These are phyloP conservation scores for Arthrobotrys sinensis DNA, from an alignment of 2,329 filamentous ascomycete species.

Conservation along the genomic window DNA sequence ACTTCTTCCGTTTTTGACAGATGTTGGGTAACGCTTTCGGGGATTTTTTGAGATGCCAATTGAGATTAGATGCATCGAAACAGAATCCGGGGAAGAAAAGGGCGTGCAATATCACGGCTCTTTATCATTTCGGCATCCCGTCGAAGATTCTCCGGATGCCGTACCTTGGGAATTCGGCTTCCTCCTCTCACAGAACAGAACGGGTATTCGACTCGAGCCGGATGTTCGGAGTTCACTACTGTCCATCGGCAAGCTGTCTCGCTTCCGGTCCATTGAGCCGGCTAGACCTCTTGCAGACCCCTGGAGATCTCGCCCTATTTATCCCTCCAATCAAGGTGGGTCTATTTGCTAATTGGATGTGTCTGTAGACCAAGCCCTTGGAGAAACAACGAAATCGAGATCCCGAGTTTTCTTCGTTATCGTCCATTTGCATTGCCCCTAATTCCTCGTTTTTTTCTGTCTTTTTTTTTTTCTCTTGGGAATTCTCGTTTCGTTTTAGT, in stretches of 20 bases:
- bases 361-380: constrained; percentile 2
- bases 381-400: constrained; percentile 20
- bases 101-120: constrained; percentile 9
- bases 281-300: constrained; percentile 32
- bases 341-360: constrained; percentile 39
- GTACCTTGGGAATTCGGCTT: constrained; percentile 8
- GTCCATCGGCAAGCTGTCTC: constrained; percentile 43
- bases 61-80: constrained; percentile 1
- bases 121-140: constrained; percentile 29
- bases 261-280: constrained; percentile 45
- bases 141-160: constrained; percentile 22
- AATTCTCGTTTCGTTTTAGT: constrained; percentile 4
- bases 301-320: constrained; percentile 56
- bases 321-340: constrained; percentile 59
- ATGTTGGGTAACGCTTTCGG: constrained; percentile 20
- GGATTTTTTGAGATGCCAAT: constrained; percentile 7
- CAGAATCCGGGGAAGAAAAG: constrained; percentile 15
- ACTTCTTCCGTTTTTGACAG: constrained; percentile 26
- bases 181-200: not conserved
- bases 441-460: constrained; percentile 6
- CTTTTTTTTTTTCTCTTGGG: not conserved
- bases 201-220: constrained; percentile 49
- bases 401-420: constrained; percentile 60
- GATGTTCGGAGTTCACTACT: constrained; percentile 41
- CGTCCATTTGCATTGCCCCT: constrained; percentile 4